Conservation (phyloP, 2,329 filamentous ascomycete species). For the Cyphellophora attinorum region DNA sequence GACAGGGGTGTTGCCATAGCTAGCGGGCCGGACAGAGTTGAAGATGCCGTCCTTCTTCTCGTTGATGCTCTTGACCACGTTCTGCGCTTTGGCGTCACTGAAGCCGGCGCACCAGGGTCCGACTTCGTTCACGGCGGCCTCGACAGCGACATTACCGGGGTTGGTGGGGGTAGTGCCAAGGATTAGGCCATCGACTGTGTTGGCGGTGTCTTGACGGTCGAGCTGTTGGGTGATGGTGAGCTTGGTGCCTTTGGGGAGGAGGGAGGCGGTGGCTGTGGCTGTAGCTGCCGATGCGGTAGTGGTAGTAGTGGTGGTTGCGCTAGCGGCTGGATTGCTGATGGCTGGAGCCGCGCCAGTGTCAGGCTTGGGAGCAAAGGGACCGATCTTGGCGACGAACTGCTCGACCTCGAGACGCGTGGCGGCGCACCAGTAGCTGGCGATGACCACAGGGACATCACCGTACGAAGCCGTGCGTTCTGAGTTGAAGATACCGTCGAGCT, state of each 20-base stretch:
- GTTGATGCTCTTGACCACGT: neutral
- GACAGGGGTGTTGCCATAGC: neutral
- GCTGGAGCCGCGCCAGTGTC: too few relatives aligned
- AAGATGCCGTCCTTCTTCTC: neutral
- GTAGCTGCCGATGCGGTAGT: too few relatives aligned
- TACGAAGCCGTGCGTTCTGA: neutral
- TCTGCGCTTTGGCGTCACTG: neutral
- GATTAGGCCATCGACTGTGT: neutral
- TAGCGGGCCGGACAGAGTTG: neutral
- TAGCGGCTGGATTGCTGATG: too few relatives aligned
- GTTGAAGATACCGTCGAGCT: conserved; percentile 1
- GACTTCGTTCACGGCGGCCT: conserved; percentile 34
- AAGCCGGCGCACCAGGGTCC: neutral
- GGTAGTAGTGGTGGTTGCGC: too few relatives aligned
- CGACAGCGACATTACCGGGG: conserved; percentile 36
- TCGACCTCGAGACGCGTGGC: neutral
- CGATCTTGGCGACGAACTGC: neutral
- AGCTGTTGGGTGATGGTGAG: neutral
- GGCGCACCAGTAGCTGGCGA: neutral
- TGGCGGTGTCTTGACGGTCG: neutral
- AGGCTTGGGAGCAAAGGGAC: too few relatives aligned
- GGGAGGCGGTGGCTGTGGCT: too few relatives aligned
- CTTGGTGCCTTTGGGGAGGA: too few relatives aligned
- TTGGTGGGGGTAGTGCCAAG: conserved; percentile 37
- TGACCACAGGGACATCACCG: neutral